phyloP scores from a whole-genome alignment of 768 basidiomycete genomes.

The Lactarius vividus region DNA sequence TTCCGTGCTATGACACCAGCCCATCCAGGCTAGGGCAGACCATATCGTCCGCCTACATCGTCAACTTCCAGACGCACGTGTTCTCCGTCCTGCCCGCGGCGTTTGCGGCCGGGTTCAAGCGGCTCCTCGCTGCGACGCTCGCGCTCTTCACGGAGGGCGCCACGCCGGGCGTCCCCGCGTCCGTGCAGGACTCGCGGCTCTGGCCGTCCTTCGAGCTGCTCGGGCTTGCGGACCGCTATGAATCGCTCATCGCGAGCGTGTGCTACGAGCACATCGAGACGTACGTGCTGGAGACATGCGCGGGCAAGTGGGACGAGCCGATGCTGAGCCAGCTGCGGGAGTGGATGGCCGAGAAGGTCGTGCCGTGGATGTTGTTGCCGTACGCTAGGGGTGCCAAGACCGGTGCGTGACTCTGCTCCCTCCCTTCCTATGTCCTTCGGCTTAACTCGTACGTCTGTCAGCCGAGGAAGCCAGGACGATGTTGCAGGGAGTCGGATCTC shows the following conservation, averaged over 20 bases:
- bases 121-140: slow-evolving; percentile 59
- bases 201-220: slow-evolving; percentile 67
- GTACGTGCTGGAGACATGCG: slow-evolving; percentile 63
- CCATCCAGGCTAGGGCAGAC: slow-evolving; percentile 55
- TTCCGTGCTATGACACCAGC: slow-evolving; percentile 18
- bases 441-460: slow-evolving; percentile 30
- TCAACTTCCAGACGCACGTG: slow-evolving; percentile 70
- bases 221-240: slow-evolving; percentile 78
- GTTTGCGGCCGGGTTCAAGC: slow-evolving; percentile 67
- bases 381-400: slow-evolving; percentile 66
- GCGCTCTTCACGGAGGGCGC: slow-evolving; percentile 22
- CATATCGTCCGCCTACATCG: slow-evolving; percentile 58
- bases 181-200: slow-evolving; percentile 38
- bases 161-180: slow-evolving; percentile 24
- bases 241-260: slow-evolving; percentile 76
- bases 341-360: slow-evolving; percentile 80
- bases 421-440: not conserved
- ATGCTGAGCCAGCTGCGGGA: slow-evolving; percentile 57
- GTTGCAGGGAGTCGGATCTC: slow-evolving; percentile 73
- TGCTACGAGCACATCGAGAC: slow-evolving; percentile 84
- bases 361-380: slow-evolving; percentile 81
- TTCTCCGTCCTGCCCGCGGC: slow-evolving; percentile 68
- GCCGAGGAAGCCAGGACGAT: slow-evolving; percentile 68
- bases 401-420: slow-evolving; percentile 38
- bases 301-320: slow-evolving; percentile 65